Evolutionary conservation across 192 early-diverging fungal species (phyloP), one percentile per base, ranked within the genome.

Genomic region (Mycoemilia scoparia): DNA sequence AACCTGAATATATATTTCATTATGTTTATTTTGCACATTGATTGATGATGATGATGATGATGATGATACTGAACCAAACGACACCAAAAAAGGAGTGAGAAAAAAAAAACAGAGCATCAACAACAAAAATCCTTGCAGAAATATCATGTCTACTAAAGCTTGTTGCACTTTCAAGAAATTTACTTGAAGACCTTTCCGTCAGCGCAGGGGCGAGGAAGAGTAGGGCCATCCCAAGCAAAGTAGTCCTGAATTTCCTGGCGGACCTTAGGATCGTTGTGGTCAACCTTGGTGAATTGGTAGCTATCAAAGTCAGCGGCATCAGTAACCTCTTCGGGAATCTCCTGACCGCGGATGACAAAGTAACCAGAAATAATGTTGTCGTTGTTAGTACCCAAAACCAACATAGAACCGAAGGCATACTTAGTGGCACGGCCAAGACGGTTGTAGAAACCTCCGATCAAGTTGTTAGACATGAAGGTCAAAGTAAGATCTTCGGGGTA

Each of bases 121-220:
- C n/a, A n/a, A n/a, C n/a, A n/a, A n/a, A n/a, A n/a, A n/a, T n/a
- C n/a, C n/a, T n/a, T n/a, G n/a, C n/a, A n/a, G n/a, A n/a, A n/a
- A n/a, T n/a, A n/a, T n/a, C n/a, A n/a, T n/a, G n/a, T n/a, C n/a
- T n/a, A n/a, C n/a, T 28, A 28, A 28, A 12, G 12, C 12, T 9
- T 10, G 27, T 10, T 28, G 27, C 9, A 28, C 9, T 28, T 9
- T 12, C 7, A 45, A 21, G 11, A 21, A 7, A 9, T 64, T 62
- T 84, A 81, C 60, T 82, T 86, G 71, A 71, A 82, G 64, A 66
- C 65, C 74, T 86, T 88, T 51, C 87, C 89, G 57, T 91, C 89
- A 27, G 61, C 57, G 50, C 66, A 79, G 45, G 59, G 53, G 63
- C 71, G 71, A 49, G 78, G 78, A 36, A 78, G 71, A 42, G 74